Conservation (phyloP, 352 stramenopile species). For the Phytophthora meadii region DNA sequence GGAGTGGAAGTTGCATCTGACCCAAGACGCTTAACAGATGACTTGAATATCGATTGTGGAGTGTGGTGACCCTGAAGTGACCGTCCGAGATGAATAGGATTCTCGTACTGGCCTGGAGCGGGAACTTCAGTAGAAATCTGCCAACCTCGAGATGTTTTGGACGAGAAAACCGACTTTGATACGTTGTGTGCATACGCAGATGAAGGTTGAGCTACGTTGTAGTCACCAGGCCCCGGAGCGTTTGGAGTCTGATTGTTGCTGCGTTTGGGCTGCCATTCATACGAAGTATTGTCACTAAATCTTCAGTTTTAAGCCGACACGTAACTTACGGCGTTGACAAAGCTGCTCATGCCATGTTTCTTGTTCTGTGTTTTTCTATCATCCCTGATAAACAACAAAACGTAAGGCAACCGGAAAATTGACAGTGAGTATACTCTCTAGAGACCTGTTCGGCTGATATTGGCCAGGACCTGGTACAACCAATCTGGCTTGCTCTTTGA, state of each 20-base stretch:
- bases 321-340: constrained; percentile 54
- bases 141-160: constrained; percentile 66
- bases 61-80: constrained; percentile 24
- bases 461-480: constrained; percentile 67
- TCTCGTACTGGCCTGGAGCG: constrained; percentile 78
- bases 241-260: constrained; percentile 40
- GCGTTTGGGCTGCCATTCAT: constrained; percentile 30
- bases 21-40: constrained; percentile 60
- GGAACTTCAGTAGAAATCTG: constrained; percentile 49
- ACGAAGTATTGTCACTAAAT: too few species aligned
- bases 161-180: constrained; percentile 67
- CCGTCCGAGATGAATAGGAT: constrained; percentile 56
- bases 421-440: background rate
- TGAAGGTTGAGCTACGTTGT: constrained; percentile 54
- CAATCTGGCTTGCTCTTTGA: constrained; percentile 57
- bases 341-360: constrained; percentile 76
- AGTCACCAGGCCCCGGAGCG: constrained; percentile 57
- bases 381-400: constrained; percentile 24
- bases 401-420: background rate
- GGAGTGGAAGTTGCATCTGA: constrained; percentile 42
- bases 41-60: constrained; percentile 72
- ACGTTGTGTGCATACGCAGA: constrained; percentile 58
- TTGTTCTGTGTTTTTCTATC: constrained; percentile 63
- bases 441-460: constrained; percentile 63
- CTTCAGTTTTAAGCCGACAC: too few species aligned